Evolutionary conservation across 2,329 filamentous ascomycete genomes (phyloP), one percentile per base, ranked within the genome.

Genomic region (Exophiala aquamarina): DNA sequence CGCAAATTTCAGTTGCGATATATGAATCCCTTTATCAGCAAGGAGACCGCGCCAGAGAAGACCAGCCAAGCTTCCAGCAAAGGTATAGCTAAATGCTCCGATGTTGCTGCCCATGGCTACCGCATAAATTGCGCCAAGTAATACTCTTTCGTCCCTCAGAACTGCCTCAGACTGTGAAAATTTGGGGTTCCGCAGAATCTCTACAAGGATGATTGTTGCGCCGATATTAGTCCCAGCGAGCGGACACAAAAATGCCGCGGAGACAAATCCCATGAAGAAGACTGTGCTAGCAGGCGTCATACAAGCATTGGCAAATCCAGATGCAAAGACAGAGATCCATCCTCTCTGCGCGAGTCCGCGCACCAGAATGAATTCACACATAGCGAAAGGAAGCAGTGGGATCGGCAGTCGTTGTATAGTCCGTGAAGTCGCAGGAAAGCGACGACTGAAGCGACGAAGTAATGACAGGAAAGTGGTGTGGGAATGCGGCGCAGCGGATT

Each of bases 121-220:
- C 7, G 49, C 44, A 44, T 59, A 59, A 5, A 59, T 50, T 1
- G 54, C 51, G 5, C 41, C 55, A 19, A 36, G 29, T 26, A 59
- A 21, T 17, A 59, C 45, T 14, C 49, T 40, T 14, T 18, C 42
- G 15, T 58, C 55, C 3, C 37, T 42, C 18, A 38, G 38, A 6
- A 55, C 48, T 20, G 51, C 36, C 14, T 33, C 19, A 7, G 50
- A 49, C 17, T 45, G 33, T 13, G 47, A 41, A 35, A 59, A 59
- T 11, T 45, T 49, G 7, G 50, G 40, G 39, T 56, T 39, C 23
- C 57, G 55, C 31, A 59, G 43, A 31, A 59, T 57, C 38, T 59
- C 57, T n/a, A 59, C 57, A n/a, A 59, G 49, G 42, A 59, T 56
- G 43, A 59, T 59, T 9, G 57, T 59, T 17, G 57, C 57, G n/a